Percentiles rank a stretch among this genome's conserved stretches.
Evolutionary conservation across 2,329 filamentous ascomycete genomes (phyloP).

Genomic region (Cladophialophora psammophila): DNA sequence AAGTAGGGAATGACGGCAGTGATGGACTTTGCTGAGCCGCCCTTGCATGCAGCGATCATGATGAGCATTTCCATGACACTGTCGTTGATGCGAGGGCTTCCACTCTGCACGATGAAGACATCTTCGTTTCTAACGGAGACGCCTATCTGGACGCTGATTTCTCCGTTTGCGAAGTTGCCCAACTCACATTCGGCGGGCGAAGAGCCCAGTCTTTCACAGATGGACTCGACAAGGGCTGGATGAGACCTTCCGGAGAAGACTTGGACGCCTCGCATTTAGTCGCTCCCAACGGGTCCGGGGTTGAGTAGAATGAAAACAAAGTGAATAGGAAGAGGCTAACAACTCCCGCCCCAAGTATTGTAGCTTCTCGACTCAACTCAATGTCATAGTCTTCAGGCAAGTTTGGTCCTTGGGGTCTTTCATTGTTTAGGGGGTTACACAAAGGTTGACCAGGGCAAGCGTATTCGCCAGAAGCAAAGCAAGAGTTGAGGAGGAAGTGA

Average conservation of each 20-base stretch:
- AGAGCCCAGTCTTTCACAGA: slow-evolving; percentile 71
- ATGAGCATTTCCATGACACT: slow-evolving; percentile 99
- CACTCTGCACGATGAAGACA: slow-evolving; percentile 98
- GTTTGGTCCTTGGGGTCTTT: slow-evolving; percentile 1
- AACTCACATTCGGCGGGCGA: slow-evolving; percentile 66
- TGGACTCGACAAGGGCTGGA: slow-evolving; percentile 68
- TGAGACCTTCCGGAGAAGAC: slow-evolving; percentile 73
- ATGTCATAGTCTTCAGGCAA: neutral
- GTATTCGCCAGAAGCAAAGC: neutral
- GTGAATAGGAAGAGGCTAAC: neutral
- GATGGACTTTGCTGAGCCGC: slow-evolving; percentile 76
- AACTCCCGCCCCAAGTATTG: neutral
- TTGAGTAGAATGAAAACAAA: neutral
- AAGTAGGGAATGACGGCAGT: slow-evolving; percentile 59
- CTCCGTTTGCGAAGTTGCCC: slow-evolving; percentile 73
- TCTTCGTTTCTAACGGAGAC: slow-evolving; percentile 90
- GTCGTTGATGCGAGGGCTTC: slow-evolving; percentile 95
- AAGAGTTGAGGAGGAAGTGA: slow-evolving; percentile 13
- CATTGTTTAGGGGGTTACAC: slow-evolving; percentile 4
- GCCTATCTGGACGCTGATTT: slow-evolving; percentile 73
- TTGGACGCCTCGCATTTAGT: slow-evolving; percentile 68
- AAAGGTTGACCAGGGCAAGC: neutral
- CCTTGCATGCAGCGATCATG: slow-evolving; percentile 98
- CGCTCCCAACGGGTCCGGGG: neutral
- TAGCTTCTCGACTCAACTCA: neutral